Evolutionary conservation across 1,139 yeast genomes (phyloP).

Genomic region (Debaryomycetaceae sp.): DNA sequence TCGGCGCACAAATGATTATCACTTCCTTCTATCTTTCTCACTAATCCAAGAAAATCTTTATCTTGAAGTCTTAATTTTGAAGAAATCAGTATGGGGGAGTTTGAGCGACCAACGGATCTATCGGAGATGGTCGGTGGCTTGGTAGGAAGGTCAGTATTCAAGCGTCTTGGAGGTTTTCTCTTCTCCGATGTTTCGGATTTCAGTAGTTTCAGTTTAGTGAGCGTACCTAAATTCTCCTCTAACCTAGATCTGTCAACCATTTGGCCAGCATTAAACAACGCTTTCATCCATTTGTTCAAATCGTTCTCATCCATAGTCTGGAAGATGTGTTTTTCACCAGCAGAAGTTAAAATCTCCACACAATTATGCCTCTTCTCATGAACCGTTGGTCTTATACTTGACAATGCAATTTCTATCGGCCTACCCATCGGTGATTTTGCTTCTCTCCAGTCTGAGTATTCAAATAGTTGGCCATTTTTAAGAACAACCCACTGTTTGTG

Average conservation of each 20-base stretch:
- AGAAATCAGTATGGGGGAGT: constrained; percentile 35
- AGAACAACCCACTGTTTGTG: constrained; percentile 88
- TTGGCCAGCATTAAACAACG: constrained; percentile 51
- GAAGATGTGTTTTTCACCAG: constrained; percentile 66
- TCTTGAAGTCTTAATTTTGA: constrained; percentile 21
- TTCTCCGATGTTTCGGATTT: constrained; percentile 6
- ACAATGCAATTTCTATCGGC: constrained; percentile 72
- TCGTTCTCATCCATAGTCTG: constrained; percentile 76
- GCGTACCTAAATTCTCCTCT: constrained; percentile 5
- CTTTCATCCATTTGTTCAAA: constrained; percentile 65
- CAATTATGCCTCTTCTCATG: constrained; percentile 55
- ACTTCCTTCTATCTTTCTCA: constrained; percentile 43
- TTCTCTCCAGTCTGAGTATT: constrained; percentile 80
- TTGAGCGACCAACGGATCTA: constrained; percentile 16
- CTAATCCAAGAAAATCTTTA: constrained; percentile 37
- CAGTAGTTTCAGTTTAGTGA: not conserved
- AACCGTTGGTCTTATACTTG: constrained; percentile 56
- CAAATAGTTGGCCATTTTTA: constrained; percentile 62
- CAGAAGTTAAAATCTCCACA: constrained; percentile 74
- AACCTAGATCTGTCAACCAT: constrained; percentile 30
- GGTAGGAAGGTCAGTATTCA: constrained; percentile 10
- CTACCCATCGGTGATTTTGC: constrained; percentile 61
- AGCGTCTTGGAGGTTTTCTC: constrained; percentile 8
- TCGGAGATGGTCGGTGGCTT: constrained; percentile 14
- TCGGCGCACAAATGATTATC: constrained; percentile 73